Evolutionary conservation across 192 early-diverging fungal genomes (phyloP).

Genomic region (Chytriomyces sp.): DNA sequence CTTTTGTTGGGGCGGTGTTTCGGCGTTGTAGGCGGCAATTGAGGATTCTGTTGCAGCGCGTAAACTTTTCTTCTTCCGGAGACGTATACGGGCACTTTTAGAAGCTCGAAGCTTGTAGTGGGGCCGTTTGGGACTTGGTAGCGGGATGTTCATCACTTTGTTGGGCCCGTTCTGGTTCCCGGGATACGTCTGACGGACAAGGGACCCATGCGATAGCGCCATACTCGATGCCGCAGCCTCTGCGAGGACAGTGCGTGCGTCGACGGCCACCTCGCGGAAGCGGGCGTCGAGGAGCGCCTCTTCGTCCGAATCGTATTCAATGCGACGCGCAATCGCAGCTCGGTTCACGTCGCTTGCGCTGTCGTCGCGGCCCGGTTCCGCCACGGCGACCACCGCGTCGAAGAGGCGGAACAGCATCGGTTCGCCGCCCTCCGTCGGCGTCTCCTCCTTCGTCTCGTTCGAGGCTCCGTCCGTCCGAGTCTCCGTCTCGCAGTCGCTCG

Average conservation of each 20-base stretch:
- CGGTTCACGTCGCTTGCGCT: not conserved
- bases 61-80: not conserved
- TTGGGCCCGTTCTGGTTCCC: not conserved
- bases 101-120: not conserved
- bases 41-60: not conserved
- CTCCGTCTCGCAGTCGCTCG: not conserved
- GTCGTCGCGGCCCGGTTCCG: not conserved
- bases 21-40: not conserved
- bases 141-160: not conserved
- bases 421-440: not conserved
- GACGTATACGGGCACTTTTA: not conserved
- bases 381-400: not conserved
- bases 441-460: not conserved
- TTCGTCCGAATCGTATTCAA: conserved; percentile 16
- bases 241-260: not conserved
- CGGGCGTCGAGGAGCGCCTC: no score
- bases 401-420: conserved; percentile 1
- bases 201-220: not conserved
- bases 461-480: not conserved
- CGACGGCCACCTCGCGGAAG: no score
- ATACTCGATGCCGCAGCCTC: not conserved
- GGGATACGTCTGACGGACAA: not conserved
- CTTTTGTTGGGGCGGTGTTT: not conserved
- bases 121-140: not conserved
- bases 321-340: not conserved